Base-by-base conservation (phyloP, 1,139 yeast genomes). In the Pichia sp. region DNA sequence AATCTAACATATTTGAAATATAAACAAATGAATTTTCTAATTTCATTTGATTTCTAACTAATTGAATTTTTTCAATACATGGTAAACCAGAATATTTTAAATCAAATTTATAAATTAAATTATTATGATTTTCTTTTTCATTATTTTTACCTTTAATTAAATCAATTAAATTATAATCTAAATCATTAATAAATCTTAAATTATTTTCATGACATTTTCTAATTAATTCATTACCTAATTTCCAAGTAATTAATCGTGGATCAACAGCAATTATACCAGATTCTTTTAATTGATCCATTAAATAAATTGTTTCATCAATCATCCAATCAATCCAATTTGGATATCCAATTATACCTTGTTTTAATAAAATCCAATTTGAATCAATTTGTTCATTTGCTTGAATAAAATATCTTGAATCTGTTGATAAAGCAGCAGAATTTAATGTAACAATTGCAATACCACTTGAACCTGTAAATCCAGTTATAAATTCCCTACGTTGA, bases 301-400 rank as follows among this genome's bases (percentile, higher is more conserved):
- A 51, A 56, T 63, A 70, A 2, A 46, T 30, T 3, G 60, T 57
- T 45, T 57, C 50, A 34, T 54, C 45, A 5, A 76, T 63, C 37
- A 75, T 61, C 83, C 83, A 78, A 46, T 74, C 73, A 53, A 75
- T 75, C 83, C 83, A 78, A 9, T 73, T 61, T 11, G 74, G 75
- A 55, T 69, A 69, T 48, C 69, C 73, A 43, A 62, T 61, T 2
- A 72, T 67, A 5, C 81, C 81, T 58, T 75, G 81, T 56, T 72
- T 76, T 55, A 78, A 68, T 46, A 78, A 66, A 4, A 59, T 53
- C 83, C 83, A 78, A 63, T 78, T 77, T 47, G 69, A 66, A 58
- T 78, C 83, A 55, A 78, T 67, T 61, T 78, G 82, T 53, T 73
- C 69, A 37, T 67, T 64, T 4, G 83, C 83, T 59, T 78, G 83